Evolutionary conservation across 441 rosid genomes (phyloP).

Genomic region (Jatropha podagrica): DNA sequence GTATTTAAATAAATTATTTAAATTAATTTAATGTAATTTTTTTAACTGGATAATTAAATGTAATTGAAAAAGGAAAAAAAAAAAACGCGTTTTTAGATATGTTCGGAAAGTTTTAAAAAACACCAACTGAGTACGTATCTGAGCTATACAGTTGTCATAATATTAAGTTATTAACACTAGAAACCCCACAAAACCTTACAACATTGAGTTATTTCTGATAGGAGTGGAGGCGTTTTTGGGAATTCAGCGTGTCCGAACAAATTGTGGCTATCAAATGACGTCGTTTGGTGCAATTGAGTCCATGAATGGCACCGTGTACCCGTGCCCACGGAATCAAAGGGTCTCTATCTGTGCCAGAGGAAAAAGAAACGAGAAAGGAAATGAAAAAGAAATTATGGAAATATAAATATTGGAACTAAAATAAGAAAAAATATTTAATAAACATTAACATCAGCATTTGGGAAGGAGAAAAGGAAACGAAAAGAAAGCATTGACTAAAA

Average conservation of each 20-base stretch:
- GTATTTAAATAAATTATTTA: neutral
- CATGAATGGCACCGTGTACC: neutral
- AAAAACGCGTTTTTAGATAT: neutral
- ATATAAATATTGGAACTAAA: neutral
- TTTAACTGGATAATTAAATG: too few species aligned
- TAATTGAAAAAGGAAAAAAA: neutral
- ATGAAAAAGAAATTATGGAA: neutral
- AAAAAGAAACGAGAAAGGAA: neutral
- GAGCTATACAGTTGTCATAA: conserved; percentile 3
- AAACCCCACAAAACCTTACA: neutral
- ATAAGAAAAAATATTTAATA: neutral
- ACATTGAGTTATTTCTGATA: neutral
- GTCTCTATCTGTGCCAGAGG: neutral
- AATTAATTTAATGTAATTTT: neutral
- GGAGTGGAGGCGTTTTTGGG: neutral
- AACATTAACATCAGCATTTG: neutral
- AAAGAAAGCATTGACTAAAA: neutral
- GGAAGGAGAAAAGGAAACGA: neutral
- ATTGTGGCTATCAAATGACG: neutral
- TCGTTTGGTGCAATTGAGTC: neutral
- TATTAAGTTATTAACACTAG: neutral
- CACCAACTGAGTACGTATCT: neutral
- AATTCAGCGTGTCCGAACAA: too few species aligned
- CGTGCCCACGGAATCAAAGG: neutral
- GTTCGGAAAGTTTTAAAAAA: too few species aligned